Evolutionary conservation across 2,329 filamentous ascomycete species (phyloP), one percentile per base, ranked within the genome.

Genomic region (Hypoxylon sp.): DNA sequence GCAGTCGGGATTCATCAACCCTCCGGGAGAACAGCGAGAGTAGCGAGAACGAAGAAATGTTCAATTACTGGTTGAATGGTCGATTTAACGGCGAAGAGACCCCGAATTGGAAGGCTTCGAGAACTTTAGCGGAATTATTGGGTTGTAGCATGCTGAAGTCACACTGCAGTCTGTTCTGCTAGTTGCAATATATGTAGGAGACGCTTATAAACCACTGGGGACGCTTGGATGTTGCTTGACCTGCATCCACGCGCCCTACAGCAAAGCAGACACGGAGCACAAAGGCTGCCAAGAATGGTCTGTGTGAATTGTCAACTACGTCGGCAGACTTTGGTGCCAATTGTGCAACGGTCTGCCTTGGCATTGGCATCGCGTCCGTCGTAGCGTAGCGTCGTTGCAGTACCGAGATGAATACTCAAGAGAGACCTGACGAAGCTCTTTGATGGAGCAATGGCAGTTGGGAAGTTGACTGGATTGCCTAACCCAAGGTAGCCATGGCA

Each of bases 101-200:
- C 74, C 70, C 42, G 61, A 74, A 73, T 56, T 58, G 75, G 75
- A 76, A 77, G 75, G 74, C 74, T 77, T 77, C 75, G 72, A 76
- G 75, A 77, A 77, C 65, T 63, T 55, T 64, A 61, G 65, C 66
- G 66, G 69, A 65, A 66, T 59, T 64, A 69, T 71, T 69, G 63
- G 69, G 72, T 72, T 66, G 74, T 73, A 66, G 68, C 65, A 75
- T 75, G 69, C 67, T 69, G 64, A 68, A 67, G 73, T 74, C 63
- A 60, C 72, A 74, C 70, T 74, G 74, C 73, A 72, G 64, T 58
- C 55, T 54, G 42, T 42, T 61, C 44, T 58, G 62, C 56, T 61
- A 58, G 63, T 68, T 69, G 40, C 60, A 71, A 62, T 61, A 44
- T 42, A 58, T 64, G 22, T 44, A 53, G 35, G 49, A 61, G 42